These are phyloP conservation scores for Tulasnella sp. DNA, from an alignment of 768 basidiomycete species.

Conservation along the genomic window DNA sequence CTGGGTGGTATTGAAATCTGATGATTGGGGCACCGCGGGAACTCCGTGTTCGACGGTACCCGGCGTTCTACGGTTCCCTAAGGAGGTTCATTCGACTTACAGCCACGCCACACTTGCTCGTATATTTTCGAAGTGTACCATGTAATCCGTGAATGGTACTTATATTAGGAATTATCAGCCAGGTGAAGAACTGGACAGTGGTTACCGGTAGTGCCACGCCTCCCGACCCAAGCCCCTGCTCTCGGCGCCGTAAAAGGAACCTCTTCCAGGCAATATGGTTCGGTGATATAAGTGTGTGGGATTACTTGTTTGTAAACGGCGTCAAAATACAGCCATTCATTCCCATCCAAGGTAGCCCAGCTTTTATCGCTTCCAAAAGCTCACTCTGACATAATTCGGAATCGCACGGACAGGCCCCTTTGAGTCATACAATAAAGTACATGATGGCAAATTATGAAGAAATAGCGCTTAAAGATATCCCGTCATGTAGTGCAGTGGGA, in stretches of 20 bases:
- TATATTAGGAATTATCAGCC: no score
- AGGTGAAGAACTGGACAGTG: background rate
- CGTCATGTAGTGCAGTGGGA: background rate
- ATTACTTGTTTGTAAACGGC: background rate
- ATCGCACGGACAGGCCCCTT: background rate
- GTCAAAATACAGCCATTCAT: background rate
- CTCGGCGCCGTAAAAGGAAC: no score
- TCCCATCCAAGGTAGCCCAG: background rate
- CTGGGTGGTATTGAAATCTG: slow-evolving; percentile 17
- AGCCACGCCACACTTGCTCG: background rate
- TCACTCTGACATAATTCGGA: background rate
- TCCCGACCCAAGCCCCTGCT: no score
- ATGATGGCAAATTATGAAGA: background rate
- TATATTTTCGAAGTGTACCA: background rate
- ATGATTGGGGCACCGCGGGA: slow-evolving; percentile 11
- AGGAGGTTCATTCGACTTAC: no score
- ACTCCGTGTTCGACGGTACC: background rate
- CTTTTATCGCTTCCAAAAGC: background rate
- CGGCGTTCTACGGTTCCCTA: background rate
- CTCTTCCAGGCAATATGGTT: no score
- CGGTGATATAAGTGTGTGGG: no score
- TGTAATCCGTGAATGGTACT: background rate
- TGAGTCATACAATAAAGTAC: background rate
- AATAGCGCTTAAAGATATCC: background rate
- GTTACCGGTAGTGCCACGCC: background rate